These are phyloP conservation scores for Candida parachauliodes DNA, from an alignment of 805 yeast species.

Conservation along the genomic window DNA sequence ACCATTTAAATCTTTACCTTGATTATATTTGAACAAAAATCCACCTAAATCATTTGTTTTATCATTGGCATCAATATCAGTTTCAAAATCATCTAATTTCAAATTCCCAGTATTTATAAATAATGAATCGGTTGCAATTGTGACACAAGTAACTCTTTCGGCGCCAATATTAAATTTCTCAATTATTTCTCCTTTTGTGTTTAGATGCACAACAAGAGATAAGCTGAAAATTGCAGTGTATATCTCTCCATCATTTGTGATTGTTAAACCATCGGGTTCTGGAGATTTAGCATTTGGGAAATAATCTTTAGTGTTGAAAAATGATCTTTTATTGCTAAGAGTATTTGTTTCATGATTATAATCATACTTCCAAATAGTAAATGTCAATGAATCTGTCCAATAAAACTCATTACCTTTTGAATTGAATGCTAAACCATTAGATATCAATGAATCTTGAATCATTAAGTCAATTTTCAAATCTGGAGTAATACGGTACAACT, in stretches of 20 bases:
- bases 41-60: slow-evolving; percentile 58
- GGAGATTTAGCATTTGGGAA: slow-evolving; percentile 21
- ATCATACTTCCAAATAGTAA: slow-evolving; percentile 35
- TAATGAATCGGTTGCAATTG: slow-evolving; percentile 53
- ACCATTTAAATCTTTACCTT: slow-evolving; percentile 27
- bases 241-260: slow-evolving; percentile 52
- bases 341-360: slow-evolving; percentile 27
- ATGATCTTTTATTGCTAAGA: slow-evolving; percentile 25
- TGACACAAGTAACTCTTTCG: slow-evolving; percentile 61
- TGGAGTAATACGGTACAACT: slow-evolving; percentile 29
- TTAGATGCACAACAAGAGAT: slow-evolving; percentile 50
- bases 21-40: slow-evolving; percentile 44
- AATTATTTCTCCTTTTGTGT: slow-evolving; percentile 46
- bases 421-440: slow-evolving; percentile 60
- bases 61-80: slow-evolving; percentile 19
- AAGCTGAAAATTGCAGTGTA: slow-evolving; percentile 70
- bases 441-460: slow-evolving; percentile 42
- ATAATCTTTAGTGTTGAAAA: slow-evolving; percentile 29
- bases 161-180: slow-evolving; percentile 55
- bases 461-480: slow-evolving; percentile 29
- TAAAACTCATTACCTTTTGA: slow-evolving; percentile 24
- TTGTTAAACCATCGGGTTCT: slow-evolving; percentile 80
- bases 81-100: slow-evolving; percentile 38
- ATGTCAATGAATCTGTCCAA: slow-evolving; percentile 41
- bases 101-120: slow-evolving; percentile 66